Evolutionary conservation across 2,329 filamentous ascomycete genomes (phyloP).

Genomic region (Tolypocladium inflatum): DNA sequence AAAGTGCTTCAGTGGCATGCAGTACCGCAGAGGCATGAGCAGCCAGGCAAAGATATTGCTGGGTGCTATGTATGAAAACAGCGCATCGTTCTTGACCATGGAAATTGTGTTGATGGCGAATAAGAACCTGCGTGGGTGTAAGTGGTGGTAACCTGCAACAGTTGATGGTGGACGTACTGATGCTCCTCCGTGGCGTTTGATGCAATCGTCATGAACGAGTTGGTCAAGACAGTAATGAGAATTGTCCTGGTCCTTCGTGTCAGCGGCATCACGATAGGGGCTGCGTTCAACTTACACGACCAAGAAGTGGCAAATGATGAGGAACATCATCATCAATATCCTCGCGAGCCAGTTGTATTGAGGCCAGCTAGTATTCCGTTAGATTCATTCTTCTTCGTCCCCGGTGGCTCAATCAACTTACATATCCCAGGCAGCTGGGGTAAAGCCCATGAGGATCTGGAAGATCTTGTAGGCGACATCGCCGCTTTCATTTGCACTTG

Average conservation of each 20-base stretch:
- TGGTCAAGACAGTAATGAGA: conserved; percentile 88
- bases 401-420: conserved; percentile 23
- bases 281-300: conserved; percentile 50
- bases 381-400: conserved; percentile 1
- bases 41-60: conserved; percentile 89
- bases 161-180: conserved; percentile 33
- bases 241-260: conserved; percentile 51
- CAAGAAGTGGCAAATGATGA: conserved; percentile 92
- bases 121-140: conserved; percentile 48
- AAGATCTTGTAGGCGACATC: conserved; percentile 86
- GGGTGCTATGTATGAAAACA: conserved; percentile 90
- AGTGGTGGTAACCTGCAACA: background rate
- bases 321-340: conserved; percentile 65
- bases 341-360: conserved; percentile 72
- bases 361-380: conserved; percentile 42
- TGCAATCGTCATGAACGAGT: conserved; percentile 91
- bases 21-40: conserved; percentile 71
- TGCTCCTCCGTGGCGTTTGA: conserved; percentile 92
- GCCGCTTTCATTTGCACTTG: conserved; percentile 57
- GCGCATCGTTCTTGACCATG: conserved; percentile 95
- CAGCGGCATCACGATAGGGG: background rate
- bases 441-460: conserved; percentile 92
- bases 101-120: conserved; percentile 96
- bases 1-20: conserved; percentile 71
- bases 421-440: conserved; percentile 90